These are phyloP conservation scores for Ruellia speciosa DNA, from an alignment of 305 asterid species.

Conservation along the genomic window DNA sequence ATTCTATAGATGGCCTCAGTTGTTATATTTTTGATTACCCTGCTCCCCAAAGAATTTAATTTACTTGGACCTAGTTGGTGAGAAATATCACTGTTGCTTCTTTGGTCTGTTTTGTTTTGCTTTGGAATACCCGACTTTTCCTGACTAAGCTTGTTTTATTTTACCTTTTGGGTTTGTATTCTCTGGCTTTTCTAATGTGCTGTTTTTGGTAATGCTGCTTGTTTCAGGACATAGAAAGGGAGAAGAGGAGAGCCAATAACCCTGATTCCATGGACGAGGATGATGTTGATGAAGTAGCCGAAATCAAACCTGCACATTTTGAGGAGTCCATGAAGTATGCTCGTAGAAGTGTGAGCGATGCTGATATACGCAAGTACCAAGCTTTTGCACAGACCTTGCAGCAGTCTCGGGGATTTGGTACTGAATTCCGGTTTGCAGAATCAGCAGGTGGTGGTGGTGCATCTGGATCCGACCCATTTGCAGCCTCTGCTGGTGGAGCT, in stretches of 20 bases:
- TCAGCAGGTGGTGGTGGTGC: constrained; percentile 11
- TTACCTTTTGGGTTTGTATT: no score
- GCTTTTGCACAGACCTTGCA: constrained; percentile 33
- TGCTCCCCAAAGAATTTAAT: no score
- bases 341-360: constrained; percentile 22
- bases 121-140: no score
- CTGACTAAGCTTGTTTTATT: no score
- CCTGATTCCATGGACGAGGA: constrained; percentile 31
- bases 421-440: constrained; percentile 26
- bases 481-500: constrained; percentile 13
- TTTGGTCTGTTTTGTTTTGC: no score
- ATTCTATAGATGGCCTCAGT: no score
- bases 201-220: no score
- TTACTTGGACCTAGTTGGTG: no score
- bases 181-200: no score
- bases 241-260: constrained; percentile 19
- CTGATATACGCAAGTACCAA: constrained; percentile 29
- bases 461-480: constrained; percentile 21
- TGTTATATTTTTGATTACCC: no score
- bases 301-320: constrained; percentile 24
- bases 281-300: constrained; percentile 22
- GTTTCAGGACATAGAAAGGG: constrained; percentile 27
- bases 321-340: constrained; percentile 32
- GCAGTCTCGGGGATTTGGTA: constrained; percentile 31
- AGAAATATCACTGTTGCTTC: no score